Evolutionary conservation across 257 asterid genomes (phyloP).

Genomic region (Solanum corneliomulleri): DNA sequence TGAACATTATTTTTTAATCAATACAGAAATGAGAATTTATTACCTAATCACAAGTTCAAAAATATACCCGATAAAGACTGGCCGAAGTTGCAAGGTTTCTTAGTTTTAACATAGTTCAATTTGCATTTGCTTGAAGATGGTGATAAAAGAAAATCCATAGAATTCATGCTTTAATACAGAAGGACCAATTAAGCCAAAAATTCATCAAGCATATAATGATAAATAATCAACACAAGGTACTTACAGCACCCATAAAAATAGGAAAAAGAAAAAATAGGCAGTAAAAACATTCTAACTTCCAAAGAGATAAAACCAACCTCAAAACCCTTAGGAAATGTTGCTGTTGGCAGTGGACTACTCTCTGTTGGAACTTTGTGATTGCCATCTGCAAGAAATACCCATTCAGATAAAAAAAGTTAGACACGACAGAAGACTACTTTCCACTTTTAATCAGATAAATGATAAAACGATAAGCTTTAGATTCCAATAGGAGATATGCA

Average conservation of each 20-base stretch:
- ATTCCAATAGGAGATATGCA: background rate
- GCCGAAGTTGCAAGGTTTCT: background rate
- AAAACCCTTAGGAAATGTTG: conserved; percentile 56
- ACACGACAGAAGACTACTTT: background rate
- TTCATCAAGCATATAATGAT: background rate
- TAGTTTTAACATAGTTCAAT: background rate
- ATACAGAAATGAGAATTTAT: background rate
- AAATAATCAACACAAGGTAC: background rate
- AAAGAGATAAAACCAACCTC: conserved; percentile 31
- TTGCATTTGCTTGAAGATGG: background rate
- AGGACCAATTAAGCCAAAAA: background rate
- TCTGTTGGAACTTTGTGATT: conserved; percentile 21
- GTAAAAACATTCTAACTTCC: background rate
- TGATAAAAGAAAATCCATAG: background rate
- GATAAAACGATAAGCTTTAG: background rate
- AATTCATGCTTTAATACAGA: background rate
- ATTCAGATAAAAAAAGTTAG: conserved; percentile 26
- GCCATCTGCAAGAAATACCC: conserved; percentile 42
- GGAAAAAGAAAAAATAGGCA: background rate
- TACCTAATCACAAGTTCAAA: background rate
- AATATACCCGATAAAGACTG: background rate
- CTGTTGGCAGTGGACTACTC: conserved; percentile 22
- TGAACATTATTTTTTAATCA: background rate
- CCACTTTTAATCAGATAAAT: background rate
- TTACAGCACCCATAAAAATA: background rate